Percentiles rank a stretch among this genome's conserved stretches.
phyloP scores from a whole-genome alignment of 805 yeast species.

The Teunomyces atbi region DNA sequence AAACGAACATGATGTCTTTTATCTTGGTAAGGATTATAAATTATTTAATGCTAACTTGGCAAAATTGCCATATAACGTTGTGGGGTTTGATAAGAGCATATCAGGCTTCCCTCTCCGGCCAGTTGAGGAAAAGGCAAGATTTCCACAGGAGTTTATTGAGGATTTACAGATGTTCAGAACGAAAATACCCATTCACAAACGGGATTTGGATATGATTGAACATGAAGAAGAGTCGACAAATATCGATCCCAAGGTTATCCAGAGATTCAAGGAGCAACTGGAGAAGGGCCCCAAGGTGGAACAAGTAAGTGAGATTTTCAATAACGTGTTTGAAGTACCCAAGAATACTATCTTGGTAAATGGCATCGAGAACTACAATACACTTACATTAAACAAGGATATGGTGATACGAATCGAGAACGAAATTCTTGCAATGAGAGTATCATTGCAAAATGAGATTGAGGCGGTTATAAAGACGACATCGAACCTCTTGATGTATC shows the following conservation, averaged over 20 bases:
- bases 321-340: conserved; percentile 22
- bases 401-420: conserved; percentile 20
- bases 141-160: conserved; percentile 40
- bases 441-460: conserved; percentile 30
- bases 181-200: conserved; percentile 30
- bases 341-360: conserved; percentile 26
- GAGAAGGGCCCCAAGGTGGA: conserved; percentile 1
- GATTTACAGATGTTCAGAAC: conserved; percentile 32
- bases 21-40: conserved; percentile 29
- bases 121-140: conserved; percentile 20
- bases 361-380: conserved; percentile 28
- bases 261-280: conserved; percentile 1
- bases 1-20: conserved; percentile 27
- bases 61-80: conserved; percentile 36
- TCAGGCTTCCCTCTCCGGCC: conserved; percentile 37
- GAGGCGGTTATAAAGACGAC: conserved; percentile 23
- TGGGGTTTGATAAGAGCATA: conserved; percentile 40
- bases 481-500: conserved; percentile 19
- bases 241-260: conserved; percentile 17
- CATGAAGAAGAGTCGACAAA: conserved; percentile 14
- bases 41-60: conserved; percentile 27
- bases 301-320: conserved; percentile 14
- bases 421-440: conserved; percentile 30
- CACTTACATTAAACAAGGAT: conserved; percentile 17
- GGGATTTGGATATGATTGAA: conserved; percentile 36